These are phyloP conservation scores for Escallonia rubra DNA, from an alignment of 129 eudicot genomes.

Conservation along the genomic window DNA sequence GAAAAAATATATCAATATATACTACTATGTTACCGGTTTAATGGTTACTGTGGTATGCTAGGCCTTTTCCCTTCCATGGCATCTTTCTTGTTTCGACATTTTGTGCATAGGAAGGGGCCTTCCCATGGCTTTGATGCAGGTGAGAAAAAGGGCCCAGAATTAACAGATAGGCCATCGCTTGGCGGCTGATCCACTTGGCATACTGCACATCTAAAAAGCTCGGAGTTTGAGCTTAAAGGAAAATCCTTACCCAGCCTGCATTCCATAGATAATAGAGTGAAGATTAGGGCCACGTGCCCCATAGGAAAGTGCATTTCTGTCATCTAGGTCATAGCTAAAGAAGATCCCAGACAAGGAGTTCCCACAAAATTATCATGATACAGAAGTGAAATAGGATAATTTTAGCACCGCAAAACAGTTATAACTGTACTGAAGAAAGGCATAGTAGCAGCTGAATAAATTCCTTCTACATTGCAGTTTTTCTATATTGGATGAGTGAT, in stretches of 20 bases:
- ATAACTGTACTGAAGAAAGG: too few relatives aligned
- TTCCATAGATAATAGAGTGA: background rate
- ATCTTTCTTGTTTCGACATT: constrained; percentile 88
- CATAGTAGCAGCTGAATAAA: too few relatives aligned
- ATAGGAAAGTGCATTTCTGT: too few relatives aligned
- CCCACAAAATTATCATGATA: too few relatives aligned
- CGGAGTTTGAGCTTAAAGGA: constrained; percentile 58
- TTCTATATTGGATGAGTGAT: too few relatives aligned
- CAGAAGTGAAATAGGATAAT: too few relatives aligned
- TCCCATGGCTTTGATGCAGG: constrained; percentile 80
- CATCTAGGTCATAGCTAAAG: too few relatives aligned
- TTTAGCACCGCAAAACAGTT: too few relatives aligned
- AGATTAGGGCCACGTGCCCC: background rate
- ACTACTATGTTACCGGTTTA: constrained; percentile 36
- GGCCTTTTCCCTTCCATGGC: constrained; percentile 97
- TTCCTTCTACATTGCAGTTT: too few relatives aligned
- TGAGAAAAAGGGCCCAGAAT: constrained; percentile 63
- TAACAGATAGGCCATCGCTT: constrained; percentile 59
- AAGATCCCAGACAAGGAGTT: too few relatives aligned
- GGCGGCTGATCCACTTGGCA: constrained; percentile 79
- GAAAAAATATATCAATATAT: constrained; percentile 51
- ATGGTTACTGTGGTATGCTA: constrained; percentile 35
- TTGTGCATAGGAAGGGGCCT: constrained; percentile 86
- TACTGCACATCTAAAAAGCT: constrained; percentile 84
- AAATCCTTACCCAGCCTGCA: constrained; percentile 93